Base-by-base conservation (phyloP, 177 flowering plant genomes). In the Tripterygium wilfordii region DNA sequence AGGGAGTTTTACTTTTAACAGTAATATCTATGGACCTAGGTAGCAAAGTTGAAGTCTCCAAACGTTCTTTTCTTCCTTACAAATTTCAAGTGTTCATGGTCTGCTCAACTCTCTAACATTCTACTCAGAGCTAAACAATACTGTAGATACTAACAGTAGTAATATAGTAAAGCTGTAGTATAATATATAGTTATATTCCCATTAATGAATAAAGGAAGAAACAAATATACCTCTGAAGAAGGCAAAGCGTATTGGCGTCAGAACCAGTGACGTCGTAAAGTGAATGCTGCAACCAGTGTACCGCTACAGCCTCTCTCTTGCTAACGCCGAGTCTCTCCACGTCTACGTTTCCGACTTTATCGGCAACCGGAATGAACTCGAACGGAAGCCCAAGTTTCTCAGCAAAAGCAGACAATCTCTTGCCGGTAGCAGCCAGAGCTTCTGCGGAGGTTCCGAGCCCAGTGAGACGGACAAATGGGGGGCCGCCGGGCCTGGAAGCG, bases 241-340 rank as follows among this genome's bases (percentile, higher is more conserved):
- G 85, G 77, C 82, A 78, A 2, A 91, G 75, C 2, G 92, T 77
- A 30, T 83, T 83, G 65, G 75, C 48, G 55, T 91, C 96, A 3
- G 95, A 85, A 15, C 95, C 96, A 7, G 96, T 91, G 47, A 91
- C 88, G 43, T 87, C 98, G 51, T 91, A 91, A 36, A 91, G 84
- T 0, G 96, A 86, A 64, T 91, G 98, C 61, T 85, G 96, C 63
- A 88, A 56, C 90, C 95, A 88, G 50, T 88, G 96, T 5, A 91
- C 98, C 8, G 96, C 98, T 2, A 91, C 87, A 42, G 95, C 94
- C 48, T 91, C 98, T 54, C 86, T 72, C 61, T 80, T 79, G 58
- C 82, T 80, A n/a, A 85, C 72, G 27, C 76, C 75, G 48, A 91
- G 67, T 61, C 67, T 74, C 47, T 88, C 90, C 10, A 75, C 71